Evolutionary conservation across 2,329 filamentous ascomycete genomes (phyloP).

Genomic region (Pochonia chlamydosporia): DNA sequence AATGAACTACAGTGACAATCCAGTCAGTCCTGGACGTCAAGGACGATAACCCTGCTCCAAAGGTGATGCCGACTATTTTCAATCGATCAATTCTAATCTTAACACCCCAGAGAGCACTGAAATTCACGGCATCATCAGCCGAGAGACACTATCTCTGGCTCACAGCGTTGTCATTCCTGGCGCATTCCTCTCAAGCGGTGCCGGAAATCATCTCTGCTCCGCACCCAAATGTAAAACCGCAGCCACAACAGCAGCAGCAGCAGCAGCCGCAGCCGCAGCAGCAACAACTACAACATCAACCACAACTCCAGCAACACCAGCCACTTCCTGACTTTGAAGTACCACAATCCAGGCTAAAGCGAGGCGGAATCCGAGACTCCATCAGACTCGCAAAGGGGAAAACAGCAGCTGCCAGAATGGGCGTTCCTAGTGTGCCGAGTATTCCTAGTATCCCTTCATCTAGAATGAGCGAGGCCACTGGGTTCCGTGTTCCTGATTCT

Average conservation of each 20-base stretch:
- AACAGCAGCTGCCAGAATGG: slow-evolving; percentile 45
- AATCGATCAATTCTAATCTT: slow-evolving; percentile 92
- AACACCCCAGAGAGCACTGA: slow-evolving; percentile 86
- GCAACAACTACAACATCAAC: slow-evolving; percentile 23
- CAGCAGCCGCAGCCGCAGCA: slow-evolving; percentile 20
- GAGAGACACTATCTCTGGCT: slow-evolving; percentile 95
- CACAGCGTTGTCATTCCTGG: slow-evolving; percentile 88
- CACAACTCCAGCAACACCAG: slow-evolving; percentile 11
- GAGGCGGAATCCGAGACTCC: slow-evolving; percentile 70
- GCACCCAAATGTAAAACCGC: slow-evolving; percentile 31
- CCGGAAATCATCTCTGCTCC: slow-evolving; percentile 62
- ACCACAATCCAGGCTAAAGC: slow-evolving; percentile 42
- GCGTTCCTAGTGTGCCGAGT: slow-evolving; percentile 45
- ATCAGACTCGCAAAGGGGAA: slow-evolving; percentile 79
- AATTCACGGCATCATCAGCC: slow-evolving; percentile 78
- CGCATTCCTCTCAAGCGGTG: slow-evolving; percentile 77
- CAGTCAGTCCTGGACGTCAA: slow-evolving; percentile 97
- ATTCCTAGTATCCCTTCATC: slow-evolving; percentile 31
- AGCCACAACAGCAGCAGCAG: slow-evolving; percentile 19
- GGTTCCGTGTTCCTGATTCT: slow-evolving; percentile 33
- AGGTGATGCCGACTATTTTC: slow-evolving; percentile 62
- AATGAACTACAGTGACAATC: slow-evolving; percentile 64
- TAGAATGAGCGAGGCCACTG: slow-evolving; percentile 28
- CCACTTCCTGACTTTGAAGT: slow-evolving; percentile 44
- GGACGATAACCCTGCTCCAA: slow-evolving; percentile 82